These are phyloP conservation scores for Ceratobasidium papillatum DNA, from an alignment of 1,284 basidiomycete species.

Conservation along the genomic window DNA sequence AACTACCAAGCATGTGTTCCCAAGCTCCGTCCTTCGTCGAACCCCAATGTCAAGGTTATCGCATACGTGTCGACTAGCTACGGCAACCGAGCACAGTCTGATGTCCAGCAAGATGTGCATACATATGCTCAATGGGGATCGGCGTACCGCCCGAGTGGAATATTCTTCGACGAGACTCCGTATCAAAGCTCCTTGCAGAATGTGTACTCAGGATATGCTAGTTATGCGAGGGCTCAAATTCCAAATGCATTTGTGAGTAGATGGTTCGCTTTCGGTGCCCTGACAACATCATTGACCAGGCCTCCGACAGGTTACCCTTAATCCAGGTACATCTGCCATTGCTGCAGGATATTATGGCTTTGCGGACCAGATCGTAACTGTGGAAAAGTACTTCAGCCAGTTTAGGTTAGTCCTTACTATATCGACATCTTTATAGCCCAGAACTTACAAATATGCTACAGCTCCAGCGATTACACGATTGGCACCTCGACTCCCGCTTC, in stretches of 20 bases:
- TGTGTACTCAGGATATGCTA: not conserved
- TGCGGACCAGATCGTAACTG: slow-evolving; percentile 48
- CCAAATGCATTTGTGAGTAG: slow-evolving; percentile 17
- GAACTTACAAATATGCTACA: not conserved
- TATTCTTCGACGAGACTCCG: slow-evolving; percentile 55
- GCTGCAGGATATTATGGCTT: slow-evolving; percentile 46
- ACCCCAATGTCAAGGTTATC: slow-evolving; percentile 52
- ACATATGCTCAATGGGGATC: slow-evolving; percentile 52
- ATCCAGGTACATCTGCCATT: slow-evolving; percentile 43
- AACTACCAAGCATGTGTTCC: slow-evolving; percentile 53
- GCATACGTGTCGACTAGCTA: slow-evolving; percentile 53
- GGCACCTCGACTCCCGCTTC: slow-evolving; percentile 46
- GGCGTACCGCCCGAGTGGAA: slow-evolving; percentile 51
- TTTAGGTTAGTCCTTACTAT: slow-evolving; percentile 46
- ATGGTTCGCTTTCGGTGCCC: not conserved
- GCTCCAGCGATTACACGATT: slow-evolving; percentile 43
- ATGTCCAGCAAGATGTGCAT: slow-evolving; percentile 50
- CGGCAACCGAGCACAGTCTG: slow-evolving; percentile 45
- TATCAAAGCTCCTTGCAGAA: not conserved
- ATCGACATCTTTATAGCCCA: not conserved
- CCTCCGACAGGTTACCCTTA: slow-evolving; percentile 9
- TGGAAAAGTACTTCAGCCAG: slow-evolving; percentile 46
- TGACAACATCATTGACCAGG: not conserved
- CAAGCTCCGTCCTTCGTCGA: slow-evolving; percentile 43
- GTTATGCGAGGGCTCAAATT: slow-evolving; percentile 17